Percentiles rank a stretch among this genome's conserved stretches.
Conservation (phyloP, 2,329 filamentous ascomycete genomes). For the Chrysoporthe cubensis region DNA sequence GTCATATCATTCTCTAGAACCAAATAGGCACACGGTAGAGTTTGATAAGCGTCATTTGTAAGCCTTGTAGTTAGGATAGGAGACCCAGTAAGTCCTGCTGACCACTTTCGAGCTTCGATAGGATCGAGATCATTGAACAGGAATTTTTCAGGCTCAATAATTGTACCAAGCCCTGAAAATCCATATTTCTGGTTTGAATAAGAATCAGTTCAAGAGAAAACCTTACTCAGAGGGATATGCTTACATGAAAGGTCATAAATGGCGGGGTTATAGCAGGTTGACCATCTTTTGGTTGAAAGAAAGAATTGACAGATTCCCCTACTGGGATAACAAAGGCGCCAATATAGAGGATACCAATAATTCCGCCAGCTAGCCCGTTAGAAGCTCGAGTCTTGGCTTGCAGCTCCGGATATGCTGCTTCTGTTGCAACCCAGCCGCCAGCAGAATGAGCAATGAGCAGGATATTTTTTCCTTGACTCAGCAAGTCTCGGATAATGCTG, state of each 20-base stretch:
- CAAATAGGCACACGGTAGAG: conserved; percentile 40
- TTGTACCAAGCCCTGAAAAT: conserved; percentile 33
- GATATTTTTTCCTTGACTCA: conserved; percentile 35
- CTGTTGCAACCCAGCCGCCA: conserved; percentile 40
- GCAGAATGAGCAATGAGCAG: conserved; percentile 39
- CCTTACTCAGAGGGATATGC: background rate
- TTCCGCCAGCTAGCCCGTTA: conserved; percentile 30
- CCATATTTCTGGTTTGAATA: conserved; percentile 5
- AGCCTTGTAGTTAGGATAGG: conserved; percentile 34
- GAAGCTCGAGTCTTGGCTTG: conserved; percentile 32
- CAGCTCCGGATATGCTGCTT: conserved; percentile 36
- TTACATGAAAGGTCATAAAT: conserved; percentile 37
- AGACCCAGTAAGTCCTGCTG: conserved; percentile 31
- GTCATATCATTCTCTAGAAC: conserved; percentile 37
- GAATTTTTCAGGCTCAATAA: conserved; percentile 33
- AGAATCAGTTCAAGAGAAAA: too few species aligned
- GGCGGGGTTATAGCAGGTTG: conserved; percentile 29
- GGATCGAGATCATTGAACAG: conserved; percentile 37
- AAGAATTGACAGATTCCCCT: conserved; percentile 37
- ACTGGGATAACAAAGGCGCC: conserved; percentile 38
- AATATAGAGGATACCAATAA: conserved; percentile 38
- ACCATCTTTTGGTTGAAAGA: conserved; percentile 38
- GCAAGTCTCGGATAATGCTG: conserved; percentile 20
- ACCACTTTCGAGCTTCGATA: conserved; percentile 20
- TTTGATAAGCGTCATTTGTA: conserved; percentile 38